Percentiles rank a stretch among this genome's conserved stretches.
Conservation (phyloP, 2,329 filamentous ascomycete genomes). For the Rachicladosporium sp. region DNA sequence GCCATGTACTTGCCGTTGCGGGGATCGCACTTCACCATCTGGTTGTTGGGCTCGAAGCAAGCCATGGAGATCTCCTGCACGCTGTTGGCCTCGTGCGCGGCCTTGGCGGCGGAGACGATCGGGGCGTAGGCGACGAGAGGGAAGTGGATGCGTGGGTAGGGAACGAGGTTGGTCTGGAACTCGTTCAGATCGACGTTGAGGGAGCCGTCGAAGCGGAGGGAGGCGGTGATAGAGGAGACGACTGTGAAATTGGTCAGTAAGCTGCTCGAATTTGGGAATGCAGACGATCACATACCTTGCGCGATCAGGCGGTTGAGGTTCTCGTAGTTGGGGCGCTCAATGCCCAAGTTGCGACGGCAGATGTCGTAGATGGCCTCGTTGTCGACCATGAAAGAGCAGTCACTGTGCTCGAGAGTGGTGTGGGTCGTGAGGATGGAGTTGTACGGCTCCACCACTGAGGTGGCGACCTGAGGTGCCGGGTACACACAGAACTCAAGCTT, state of each 20-base stretch:
- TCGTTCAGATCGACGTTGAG: slow-evolving; percentile 99
- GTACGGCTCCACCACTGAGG: slow-evolving; percentile 97
- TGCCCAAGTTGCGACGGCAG: slow-evolving; percentile 91
- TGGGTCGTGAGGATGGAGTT: slow-evolving; percentile 99
- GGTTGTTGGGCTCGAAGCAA: slow-evolving; percentile 99
- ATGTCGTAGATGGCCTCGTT: slow-evolving; percentile 99
- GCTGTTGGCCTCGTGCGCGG: slow-evolving; percentile 93
- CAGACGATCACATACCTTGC: slow-evolving; percentile 49
- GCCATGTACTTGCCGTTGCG: slow-evolving; percentile 99
- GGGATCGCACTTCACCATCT: slow-evolving; percentile 99
- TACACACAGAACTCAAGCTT: slow-evolving; percentile 99
- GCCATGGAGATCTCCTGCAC: slow-evolving; percentile 97
- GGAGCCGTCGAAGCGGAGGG: slow-evolving; percentile 94
- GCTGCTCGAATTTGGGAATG: no score
- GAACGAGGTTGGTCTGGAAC: slow-evolving; percentile 99
- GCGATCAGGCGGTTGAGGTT: slow-evolving; percentile 98
- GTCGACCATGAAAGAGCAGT: slow-evolving; percentile 99
- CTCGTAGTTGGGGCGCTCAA: slow-evolving; percentile 95
- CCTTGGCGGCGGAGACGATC: slow-evolving; percentile 89
- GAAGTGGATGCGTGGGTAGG: slow-evolving; percentile 98
- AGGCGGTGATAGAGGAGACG: slow-evolving; percentile 95
- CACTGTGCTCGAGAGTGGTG: slow-evolving; percentile 97
- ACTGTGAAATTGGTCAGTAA: slow-evolving; percentile 40
- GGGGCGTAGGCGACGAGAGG: slow-evolving; percentile 93
- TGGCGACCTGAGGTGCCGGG: slow-evolving; percentile 91